These are phyloP conservation scores for Plasmodium sp. DNA, from an alignment of 169 alveolate species.

Conservation along the genomic window DNA sequence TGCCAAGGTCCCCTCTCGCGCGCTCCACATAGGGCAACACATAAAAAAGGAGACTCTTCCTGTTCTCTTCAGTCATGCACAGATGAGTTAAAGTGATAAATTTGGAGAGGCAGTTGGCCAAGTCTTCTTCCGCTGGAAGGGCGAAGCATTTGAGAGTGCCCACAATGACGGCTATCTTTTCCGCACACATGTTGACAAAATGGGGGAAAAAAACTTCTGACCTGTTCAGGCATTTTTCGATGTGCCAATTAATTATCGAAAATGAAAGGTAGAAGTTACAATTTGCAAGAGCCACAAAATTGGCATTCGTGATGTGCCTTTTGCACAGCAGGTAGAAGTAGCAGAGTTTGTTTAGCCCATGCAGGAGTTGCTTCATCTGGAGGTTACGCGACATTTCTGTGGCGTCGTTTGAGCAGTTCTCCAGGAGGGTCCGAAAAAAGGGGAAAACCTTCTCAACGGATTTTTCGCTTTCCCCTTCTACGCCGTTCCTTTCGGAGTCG, in stretches of 20 bases:
- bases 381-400: not conserved
- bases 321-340: constrained; percentile 46
- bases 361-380: constrained; percentile 6
- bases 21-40: constrained; percentile 37
- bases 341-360: constrained; percentile 38
- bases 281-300: constrained; percentile 52
- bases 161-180: constrained; percentile 26
- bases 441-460: not conserved
- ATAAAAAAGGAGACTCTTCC: constrained; percentile 23
- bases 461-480: not conserved
- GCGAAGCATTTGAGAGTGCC: constrained; percentile 26
- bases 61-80: constrained; percentile 22
- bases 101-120: constrained; percentile 14
- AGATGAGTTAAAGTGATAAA: constrained; percentile 19
- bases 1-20: not conserved
- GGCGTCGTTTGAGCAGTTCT: not conserved
- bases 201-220: constrained; percentile 11
- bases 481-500: no score
- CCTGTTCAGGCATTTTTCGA: constrained; percentile 37
- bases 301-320: constrained; percentile 40
- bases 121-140: constrained; percentile 28
- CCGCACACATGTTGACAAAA: constrained; percentile 50
- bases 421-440: not conserved
- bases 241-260: constrained; percentile 14
- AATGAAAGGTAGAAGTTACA: constrained; percentile 37